A percentile compares a stretch with the other conserved stretches of the same genome.
Conservation (phyloP, 768 basidiomycete species). For the Xerocomellus amylosporus region DNA sequence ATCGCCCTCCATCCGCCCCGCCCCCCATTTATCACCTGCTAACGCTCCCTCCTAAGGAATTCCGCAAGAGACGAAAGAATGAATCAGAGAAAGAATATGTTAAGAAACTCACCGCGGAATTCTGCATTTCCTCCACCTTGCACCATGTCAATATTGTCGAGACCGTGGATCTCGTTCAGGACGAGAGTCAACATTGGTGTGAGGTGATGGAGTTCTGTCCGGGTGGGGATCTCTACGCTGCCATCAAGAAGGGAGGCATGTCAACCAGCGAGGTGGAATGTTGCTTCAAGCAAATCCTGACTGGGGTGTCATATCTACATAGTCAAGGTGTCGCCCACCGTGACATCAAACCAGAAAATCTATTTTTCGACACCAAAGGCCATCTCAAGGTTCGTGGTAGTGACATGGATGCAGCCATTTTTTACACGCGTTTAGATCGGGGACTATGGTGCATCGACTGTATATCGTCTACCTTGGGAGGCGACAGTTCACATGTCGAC, state of each 20-base stretch:
- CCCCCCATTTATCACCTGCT: neutral
- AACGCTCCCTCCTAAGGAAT: conserved; percentile 61
- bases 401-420: neutral
- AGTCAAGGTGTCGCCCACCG: conserved; percentile 97
- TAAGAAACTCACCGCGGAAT: conserved; percentile 99
- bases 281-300: conserved; percentile 95
- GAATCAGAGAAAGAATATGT: conserved; percentile 99
- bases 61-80: conserved; percentile 96
- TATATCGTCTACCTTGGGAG: conserved; percentile 98
- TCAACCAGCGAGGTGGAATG: conserved; percentile 91
- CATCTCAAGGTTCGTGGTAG: conserved; percentile 76
- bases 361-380: conserved; percentile 90
- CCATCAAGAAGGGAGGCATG: conserved; percentile 97
- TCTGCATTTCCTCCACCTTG: conserved; percentile 95
- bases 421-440: conserved; percentile 65
- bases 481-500: conserved; percentile 95
- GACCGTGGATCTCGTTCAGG: conserved; percentile 98
- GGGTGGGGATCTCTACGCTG: conserved; percentile 96
- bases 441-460: conserved; percentile 98
- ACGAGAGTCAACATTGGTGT: conserved; percentile 95
- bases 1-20: neutral
- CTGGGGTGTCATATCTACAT: conserved; percentile 87
- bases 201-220: conserved; percentile 99
- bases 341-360: conserved; percentile 97
- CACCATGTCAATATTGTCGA: conserved; percentile 95